phyloP scores from a whole-genome alignment of 768 basidiomycete genomes.

The Arthromyces matolae region DNA sequence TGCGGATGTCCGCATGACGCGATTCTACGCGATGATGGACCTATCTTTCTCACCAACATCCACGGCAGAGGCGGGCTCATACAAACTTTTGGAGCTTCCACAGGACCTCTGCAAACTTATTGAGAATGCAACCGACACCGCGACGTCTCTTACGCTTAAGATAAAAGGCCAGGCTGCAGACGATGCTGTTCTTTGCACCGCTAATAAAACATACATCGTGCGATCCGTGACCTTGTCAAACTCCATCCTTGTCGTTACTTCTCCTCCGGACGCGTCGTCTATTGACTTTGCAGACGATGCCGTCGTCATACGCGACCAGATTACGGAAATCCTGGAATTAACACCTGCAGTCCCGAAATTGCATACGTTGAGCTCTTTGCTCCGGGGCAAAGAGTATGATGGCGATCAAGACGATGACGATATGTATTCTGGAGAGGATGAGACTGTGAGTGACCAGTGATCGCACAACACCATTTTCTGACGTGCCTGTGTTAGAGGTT shows the following conservation, averaged over 20 bases:
- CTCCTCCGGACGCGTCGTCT: conserved; percentile 33
- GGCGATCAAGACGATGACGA: conserved; percentile 53
- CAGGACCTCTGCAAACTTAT: conserved; percentile 61
- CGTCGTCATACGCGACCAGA: conserved; percentile 72
- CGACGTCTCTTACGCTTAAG: conserved; percentile 45
- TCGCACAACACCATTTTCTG: background rate
- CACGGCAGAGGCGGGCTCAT: conserved; percentile 47
- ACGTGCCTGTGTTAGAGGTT: conserved; percentile 18
- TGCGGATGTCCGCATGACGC: background rate
- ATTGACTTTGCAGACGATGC: conserved; percentile 32
- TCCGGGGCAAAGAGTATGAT: conserved; percentile 68
- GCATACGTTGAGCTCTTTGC: conserved; percentile 55
- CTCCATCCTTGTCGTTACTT: conserved; percentile 71
- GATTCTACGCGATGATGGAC: conserved; percentile 31
- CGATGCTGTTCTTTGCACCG: conserved; percentile 88
- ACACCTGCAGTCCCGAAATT: conserved; percentile 74
- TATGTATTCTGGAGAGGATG: conserved; percentile 16
- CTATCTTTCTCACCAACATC: conserved; percentile 51
- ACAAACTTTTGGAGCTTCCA: conserved; percentile 71
- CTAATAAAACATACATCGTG: conserved; percentile 73
- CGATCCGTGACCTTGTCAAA: conserved; percentile 90
- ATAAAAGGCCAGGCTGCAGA: conserved; percentile 83
- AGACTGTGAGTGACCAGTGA: conserved; percentile 7
- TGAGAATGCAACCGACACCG: conserved; percentile 44
- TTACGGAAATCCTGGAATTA: conserved; percentile 83